Conservation (phyloP, 2,329 filamentous ascomycete species). For the Acephala macrosclerotiorum region DNA sequence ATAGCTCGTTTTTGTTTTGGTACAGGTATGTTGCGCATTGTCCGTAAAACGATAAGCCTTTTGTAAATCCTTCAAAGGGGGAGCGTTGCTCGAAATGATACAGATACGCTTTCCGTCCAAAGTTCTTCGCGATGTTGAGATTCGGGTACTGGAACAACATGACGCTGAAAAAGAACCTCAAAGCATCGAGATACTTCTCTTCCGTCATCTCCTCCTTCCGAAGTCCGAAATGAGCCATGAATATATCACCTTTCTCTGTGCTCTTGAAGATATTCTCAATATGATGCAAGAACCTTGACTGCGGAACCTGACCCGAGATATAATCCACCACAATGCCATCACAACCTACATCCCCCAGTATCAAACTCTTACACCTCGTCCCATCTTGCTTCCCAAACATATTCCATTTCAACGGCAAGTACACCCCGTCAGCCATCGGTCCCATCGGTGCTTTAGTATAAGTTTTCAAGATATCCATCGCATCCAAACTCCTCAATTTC, state of each 20-base stretch:
- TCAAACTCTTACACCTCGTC: constrained; percentile 18
- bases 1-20: constrained; percentile 15
- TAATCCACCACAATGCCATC: constrained; percentile 24
- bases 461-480: constrained; percentile 12
- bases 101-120: constrained; percentile 13
- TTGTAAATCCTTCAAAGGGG: not conserved
- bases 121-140: constrained; percentile 15
- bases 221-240: constrained; percentile 14
- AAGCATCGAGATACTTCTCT: constrained; percentile 10
- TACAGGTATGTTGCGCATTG: constrained; percentile 18
- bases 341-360: constrained; percentile 15
- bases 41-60: constrained; percentile 14
- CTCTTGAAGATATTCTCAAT: not conserved
- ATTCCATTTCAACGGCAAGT: constrained; percentile 18
- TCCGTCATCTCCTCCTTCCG: constrained; percentile 4
- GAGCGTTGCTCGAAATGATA: constrained; percentile 18
- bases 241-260: constrained; percentile 1
- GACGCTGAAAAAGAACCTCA: constrained; percentile 15
- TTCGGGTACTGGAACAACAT: constrained; percentile 23
- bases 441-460: constrained; percentile 13
- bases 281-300: constrained; percentile 11
- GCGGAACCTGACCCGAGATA: not conserved
- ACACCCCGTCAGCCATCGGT: constrained; percentile 15
- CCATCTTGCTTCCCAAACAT: constrained; percentile 4
- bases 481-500: constrained; percentile 6